Percentiles rank a stretch among this genome's conserved stretches.
Conservation (phyloP, 73 alveolate genomes). For the Paramecium sonneborni region DNA sequence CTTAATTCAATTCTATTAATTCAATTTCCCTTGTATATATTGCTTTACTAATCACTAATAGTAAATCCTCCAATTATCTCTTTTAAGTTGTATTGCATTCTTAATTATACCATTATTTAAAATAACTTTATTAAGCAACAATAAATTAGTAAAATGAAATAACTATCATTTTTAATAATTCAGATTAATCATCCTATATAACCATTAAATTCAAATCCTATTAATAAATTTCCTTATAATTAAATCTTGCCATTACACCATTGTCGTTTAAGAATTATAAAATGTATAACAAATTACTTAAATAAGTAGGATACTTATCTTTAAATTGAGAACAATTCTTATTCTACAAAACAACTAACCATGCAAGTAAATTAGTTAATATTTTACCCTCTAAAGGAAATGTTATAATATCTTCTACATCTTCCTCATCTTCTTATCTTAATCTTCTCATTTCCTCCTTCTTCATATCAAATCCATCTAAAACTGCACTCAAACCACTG, state of each 20-base stretch:
- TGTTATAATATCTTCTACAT: constrained; percentile 20
- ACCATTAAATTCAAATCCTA: not conserved
- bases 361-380: constrained; percentile 4
- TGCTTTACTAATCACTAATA: constrained; percentile 38
- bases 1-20: constrained; percentile 53
- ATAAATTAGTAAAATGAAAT: constrained; percentile 40
- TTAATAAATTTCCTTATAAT: constrained; percentile 27
- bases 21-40: constrained; percentile 60
- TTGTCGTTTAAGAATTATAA: constrained; percentile 15
- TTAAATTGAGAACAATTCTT: not conserved
- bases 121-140: constrained; percentile 22
- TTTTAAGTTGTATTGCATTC: not conserved
- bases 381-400: not conserved
- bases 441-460: constrained; percentile 22
- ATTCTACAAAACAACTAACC: constrained; percentile 1
- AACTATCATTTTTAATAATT: constrained; percentile 16
- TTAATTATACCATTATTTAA: constrained; percentile 36
- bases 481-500: not conserved
- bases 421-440: not conserved
- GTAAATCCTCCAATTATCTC: not conserved
- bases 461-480: constrained; percentile 18
- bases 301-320: not conserved
- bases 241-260: not conserved
- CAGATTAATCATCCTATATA: constrained; percentile 5
- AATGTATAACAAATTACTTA: not conserved